These are phyloP conservation scores for Tolypocladium tundrense DNA, from an alignment of 2,329 filamentous ascomycete genomes.

Conservation along the genomic window DNA sequence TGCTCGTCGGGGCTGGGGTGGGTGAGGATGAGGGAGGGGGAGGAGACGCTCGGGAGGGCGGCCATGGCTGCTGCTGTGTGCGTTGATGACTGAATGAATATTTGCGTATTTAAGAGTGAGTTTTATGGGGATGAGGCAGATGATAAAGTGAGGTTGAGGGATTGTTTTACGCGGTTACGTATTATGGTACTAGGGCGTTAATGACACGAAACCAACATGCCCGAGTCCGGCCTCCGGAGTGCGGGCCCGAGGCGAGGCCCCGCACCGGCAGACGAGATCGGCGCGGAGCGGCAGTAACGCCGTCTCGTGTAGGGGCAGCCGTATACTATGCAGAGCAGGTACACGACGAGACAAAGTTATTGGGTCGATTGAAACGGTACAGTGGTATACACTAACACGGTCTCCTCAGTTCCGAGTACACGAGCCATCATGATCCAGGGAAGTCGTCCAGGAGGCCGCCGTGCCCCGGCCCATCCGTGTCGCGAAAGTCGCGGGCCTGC, in stretches of 20 bases:
- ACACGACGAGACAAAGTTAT: neutral
- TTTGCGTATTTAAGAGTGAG: too few relatives aligned
- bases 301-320: too few relatives aligned
- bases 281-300: neutral
- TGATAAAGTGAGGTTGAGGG: too few relatives aligned
- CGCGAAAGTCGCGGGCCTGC: conserved; percentile 6
- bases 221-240: neutral
- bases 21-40: conserved; percentile 28
- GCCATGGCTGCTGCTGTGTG: neutral
- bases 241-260: neutral
- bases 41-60: conserved; percentile 10
- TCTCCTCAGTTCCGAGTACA: neutral
- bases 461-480: neutral
- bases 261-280: neutral
- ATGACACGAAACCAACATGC: neutral
- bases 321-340: neutral
- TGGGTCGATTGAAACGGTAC: neutral
- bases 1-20: conserved; percentile 48
- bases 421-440: neutral
- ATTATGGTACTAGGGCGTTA: neutral
- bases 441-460: neutral
- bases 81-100: neutral
- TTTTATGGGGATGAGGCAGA: neutral
- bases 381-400: neutral
- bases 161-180: neutral